These are phyloP conservation scores for Hypoxylon sp. DNA, from an alignment of 2,329 filamentous ascomycete species.

Conservation along the genomic window DNA sequence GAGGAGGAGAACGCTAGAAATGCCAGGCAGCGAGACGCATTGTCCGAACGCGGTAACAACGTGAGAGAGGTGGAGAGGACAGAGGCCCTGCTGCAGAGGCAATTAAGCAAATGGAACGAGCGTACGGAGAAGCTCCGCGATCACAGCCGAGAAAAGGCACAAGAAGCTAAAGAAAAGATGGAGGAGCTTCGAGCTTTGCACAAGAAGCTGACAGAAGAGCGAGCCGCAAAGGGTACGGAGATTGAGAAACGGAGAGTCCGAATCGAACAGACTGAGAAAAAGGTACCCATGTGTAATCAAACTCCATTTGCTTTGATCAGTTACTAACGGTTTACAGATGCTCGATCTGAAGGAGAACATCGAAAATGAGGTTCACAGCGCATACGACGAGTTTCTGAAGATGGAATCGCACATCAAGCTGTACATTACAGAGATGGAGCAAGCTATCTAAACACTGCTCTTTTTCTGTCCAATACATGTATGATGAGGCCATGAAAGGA, in stretches of 20 bases:
- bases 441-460: slow-evolving; percentile 65
- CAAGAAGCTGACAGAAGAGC: slow-evolving; percentile 81
- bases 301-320: neutral
- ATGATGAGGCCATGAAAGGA: slow-evolving; percentile 46
- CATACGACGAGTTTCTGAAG: slow-evolving; percentile 95
- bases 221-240: slow-evolving; percentile 85
- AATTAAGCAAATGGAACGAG: slow-evolving; percentile 85
- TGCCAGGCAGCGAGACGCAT: slow-evolving; percentile 81
- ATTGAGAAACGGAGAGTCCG: slow-evolving; percentile 92
- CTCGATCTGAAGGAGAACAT: slow-evolving; percentile 97
- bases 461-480: slow-evolving; percentile 32
- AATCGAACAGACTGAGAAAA: slow-evolving; percentile 98
- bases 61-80: slow-evolving; percentile 91
- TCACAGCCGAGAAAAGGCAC: slow-evolving; percentile 81
- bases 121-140: slow-evolving; percentile 84
- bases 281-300: slow-evolving; percentile 68
- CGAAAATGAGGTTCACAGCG: slow-evolving; percentile 88
- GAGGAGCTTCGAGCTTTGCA: slow-evolving; percentile 85
- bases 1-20: slow-evolving; percentile 88
- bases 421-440: slow-evolving; percentile 99
- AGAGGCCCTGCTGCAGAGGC: slow-evolving; percentile 82
- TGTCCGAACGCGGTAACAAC: slow-evolving; percentile 87
- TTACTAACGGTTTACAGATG: slow-evolving; percentile 71
- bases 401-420: slow-evolving; percentile 97
- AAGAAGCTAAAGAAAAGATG: slow-evolving; percentile 86